These are phyloP conservation scores for Annulohypoxylon moriforme DNA, from an alignment of 495 filamentous ascomycete genomes.

Conservation along the genomic window DNA sequence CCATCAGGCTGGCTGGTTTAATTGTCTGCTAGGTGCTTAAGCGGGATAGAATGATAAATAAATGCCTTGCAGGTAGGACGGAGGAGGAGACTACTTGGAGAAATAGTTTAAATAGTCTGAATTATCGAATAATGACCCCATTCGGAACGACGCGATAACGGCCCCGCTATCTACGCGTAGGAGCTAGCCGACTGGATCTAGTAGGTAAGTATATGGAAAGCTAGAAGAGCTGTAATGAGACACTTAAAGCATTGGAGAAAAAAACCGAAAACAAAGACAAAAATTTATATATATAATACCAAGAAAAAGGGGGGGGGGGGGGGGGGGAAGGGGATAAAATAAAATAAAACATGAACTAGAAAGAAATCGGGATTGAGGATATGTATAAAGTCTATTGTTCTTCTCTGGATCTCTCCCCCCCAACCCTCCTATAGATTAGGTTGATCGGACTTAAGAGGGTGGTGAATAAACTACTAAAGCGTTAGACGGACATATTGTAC, in stretches of 20 bases:
- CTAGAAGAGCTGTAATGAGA: not conserved
- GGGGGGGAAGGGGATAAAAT: too few species aligned
- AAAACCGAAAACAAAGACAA: not conserved
- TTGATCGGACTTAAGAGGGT: too few species aligned
- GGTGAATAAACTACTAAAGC: too few species aligned
- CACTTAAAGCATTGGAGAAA: not conserved
- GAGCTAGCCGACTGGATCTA: not conserved
- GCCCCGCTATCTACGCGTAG: slow-evolving; percentile 26
- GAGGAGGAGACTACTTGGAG: too few species aligned
- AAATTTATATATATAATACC: too few species aligned
- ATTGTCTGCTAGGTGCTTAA: not conserved
- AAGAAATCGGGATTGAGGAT: not conserved
- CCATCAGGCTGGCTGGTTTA: slow-evolving; percentile 6
- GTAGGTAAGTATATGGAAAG: not conserved
- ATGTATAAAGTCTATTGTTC: too few species aligned
- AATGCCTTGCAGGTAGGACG: too few species aligned
- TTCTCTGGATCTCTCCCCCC: too few species aligned
- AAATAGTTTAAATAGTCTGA: too few species aligned
- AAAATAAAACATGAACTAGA: too few species aligned
- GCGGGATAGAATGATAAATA: not conserved
- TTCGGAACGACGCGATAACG: slow-evolving; percentile 8
- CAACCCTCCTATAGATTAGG: too few species aligned
- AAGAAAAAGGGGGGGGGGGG: too few species aligned
- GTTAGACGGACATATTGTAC: not conserved
- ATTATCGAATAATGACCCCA: not conserved